These are phyloP conservation scores for Calendula officinalis DNA, from an alignment of 129 eudicot species.

Conservation along the genomic window DNA sequence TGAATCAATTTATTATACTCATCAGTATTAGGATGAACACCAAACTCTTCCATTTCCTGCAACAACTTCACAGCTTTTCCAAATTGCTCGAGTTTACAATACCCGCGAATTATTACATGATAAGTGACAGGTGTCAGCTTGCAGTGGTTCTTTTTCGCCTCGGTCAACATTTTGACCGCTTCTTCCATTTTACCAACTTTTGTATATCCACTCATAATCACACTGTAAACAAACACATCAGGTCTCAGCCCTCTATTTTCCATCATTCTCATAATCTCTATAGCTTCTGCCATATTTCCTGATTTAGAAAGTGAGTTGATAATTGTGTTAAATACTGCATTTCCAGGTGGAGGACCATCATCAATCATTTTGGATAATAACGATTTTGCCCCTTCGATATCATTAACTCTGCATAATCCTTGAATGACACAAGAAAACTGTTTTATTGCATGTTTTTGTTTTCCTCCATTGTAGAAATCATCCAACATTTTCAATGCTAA, in stretches of 20 bases:
- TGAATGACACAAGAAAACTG: constrained; percentile 57
- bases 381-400: constrained; percentile 51
- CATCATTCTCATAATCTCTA: constrained; percentile 48
- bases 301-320: constrained; percentile 57
- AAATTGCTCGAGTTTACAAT: constrained; percentile 62
- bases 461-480: constrained; percentile 45
- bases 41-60: constrained; percentile 61
- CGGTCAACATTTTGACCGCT: constrained; percentile 57
- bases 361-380: constrained; percentile 66
- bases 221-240: constrained; percentile 71
- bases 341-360: constrained; percentile 90
- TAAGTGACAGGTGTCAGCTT: constrained; percentile 62
- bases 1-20: constrained; percentile 72
- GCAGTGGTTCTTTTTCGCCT: constrained; percentile 63
- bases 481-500: constrained; percentile 65
- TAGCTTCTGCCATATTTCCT: constrained; percentile 64
- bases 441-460: constrained; percentile 46
- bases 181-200: constrained; percentile 71
- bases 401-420: constrained; percentile 65
- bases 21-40: constrained; percentile 53
- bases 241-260: constrained; percentile 81
- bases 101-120: constrained; percentile 78
- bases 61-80: constrained; percentile 59
- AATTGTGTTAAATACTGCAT: constrained; percentile 57
- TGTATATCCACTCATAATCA: constrained; percentile 72